Evolutionary conservation across 345 rosid genomes (phyloP).

Genomic region (Cardiospermum halicacabum): DNA sequence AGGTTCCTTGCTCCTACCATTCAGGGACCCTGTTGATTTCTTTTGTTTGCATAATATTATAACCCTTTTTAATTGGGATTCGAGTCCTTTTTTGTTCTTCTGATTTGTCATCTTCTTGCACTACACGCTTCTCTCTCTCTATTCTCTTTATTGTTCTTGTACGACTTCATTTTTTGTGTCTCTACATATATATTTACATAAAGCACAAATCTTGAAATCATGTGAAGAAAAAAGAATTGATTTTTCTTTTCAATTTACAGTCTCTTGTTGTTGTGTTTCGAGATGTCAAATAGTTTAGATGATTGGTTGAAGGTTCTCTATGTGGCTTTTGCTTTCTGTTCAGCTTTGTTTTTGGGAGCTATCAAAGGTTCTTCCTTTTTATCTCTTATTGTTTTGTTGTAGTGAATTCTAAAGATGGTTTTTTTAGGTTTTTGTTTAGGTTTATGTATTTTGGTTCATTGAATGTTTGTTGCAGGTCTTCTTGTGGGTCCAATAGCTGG

Average conservation of each 20-base stretch:
- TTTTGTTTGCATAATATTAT: not conserved
- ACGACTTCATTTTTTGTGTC: not conserved
- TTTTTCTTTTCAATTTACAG: not conserved
- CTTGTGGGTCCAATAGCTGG: constrained; percentile 77
- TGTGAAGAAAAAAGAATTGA: too few relatives aligned
- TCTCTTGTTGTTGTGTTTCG: not conserved
- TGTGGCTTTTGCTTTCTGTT: constrained; percentile 58
- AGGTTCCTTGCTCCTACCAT: constrained; percentile 1
- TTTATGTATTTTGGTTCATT: too few relatives aligned
- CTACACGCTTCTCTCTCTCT: not conserved
- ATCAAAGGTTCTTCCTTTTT: constrained; percentile 50
- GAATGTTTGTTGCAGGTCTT: constrained; percentile 39
- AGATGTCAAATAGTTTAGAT: constrained; percentile 26
- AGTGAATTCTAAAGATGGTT: not conserved
- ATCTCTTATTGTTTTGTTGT: not conserved
- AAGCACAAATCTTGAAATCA: too few relatives aligned
- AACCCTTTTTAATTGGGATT: not conserved
- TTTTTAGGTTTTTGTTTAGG: constrained; percentile 6
- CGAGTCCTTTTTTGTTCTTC: not conserved
- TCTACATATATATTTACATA: not conserved
- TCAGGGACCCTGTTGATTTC: constrained; percentile 10
- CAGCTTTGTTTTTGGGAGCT: constrained; percentile 70
- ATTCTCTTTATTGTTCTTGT: not conserved
- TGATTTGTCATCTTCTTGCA: constrained; percentile 8
- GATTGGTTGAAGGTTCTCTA: constrained; percentile 39